These are phyloP conservation scores for Vaccinium darrowii DNA, from an alignment of 148 eudicot genomes.

Conservation along the genomic window DNA sequence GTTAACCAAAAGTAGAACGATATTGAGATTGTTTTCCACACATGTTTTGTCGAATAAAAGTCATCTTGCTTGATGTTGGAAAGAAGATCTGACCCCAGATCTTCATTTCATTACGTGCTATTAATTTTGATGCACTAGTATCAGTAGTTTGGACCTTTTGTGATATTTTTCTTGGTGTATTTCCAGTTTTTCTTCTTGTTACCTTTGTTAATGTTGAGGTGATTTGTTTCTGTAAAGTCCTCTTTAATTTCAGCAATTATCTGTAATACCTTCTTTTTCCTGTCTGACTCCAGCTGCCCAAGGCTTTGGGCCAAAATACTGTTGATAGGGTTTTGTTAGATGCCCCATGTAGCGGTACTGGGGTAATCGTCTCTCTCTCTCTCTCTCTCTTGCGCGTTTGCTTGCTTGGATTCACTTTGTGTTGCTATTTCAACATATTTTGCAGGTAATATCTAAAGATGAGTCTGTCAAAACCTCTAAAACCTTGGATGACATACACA, in stretches of 20 bases:
- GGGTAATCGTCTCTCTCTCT: constrained; percentile 42
- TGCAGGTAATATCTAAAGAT: constrained; percentile 95
- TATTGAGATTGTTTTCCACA: no score
- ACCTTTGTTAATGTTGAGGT: background rate
- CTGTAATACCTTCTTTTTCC: constrained; percentile 8
- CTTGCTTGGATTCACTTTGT: background rate
- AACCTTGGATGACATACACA: constrained; percentile 68
- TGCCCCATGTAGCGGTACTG: constrained; percentile 99
- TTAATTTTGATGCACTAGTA: constrained; percentile 2
- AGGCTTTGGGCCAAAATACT: constrained; percentile 77
- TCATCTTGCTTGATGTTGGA: background rate
- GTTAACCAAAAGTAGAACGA: background rate
- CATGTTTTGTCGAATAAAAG: background rate
- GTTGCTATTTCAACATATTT: background rate
- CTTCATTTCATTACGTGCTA: background rate
- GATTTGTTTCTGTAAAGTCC: background rate
- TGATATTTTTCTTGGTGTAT: background rate
- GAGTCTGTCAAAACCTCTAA: constrained; percentile 92
- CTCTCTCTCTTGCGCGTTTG: background rate
- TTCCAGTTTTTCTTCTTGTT: background rate
- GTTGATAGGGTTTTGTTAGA: constrained; percentile 85
- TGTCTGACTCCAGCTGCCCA: constrained; percentile 61
- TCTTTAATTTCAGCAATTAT: background rate
- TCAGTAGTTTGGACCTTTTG: background rate
- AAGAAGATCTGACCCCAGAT: background rate